Base-by-base conservation (phyloP, 345 rosid species). In the Camelina neglecta region DNA sequence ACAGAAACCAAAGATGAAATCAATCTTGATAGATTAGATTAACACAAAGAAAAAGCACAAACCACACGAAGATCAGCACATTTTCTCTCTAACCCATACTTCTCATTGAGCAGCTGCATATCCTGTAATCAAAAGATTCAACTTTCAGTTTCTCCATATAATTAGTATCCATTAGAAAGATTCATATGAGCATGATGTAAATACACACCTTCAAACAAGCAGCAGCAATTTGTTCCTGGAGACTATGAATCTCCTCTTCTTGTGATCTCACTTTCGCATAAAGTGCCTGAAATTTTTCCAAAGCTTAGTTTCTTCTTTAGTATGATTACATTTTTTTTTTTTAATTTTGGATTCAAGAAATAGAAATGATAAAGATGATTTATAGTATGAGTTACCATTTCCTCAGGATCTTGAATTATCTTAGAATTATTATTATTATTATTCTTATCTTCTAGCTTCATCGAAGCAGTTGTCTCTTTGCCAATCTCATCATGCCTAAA, bases 51-150 rank as follows among this genome's bases (percentile, higher is more conserved):
- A 54, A 80, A 36, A 60, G 57, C 15, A 88, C 91, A 64, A 76
- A 94, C 99, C 97, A 90, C 85, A 77, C 97, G 82, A 58, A 95
- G 85, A 74, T 95, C 97, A n/a, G 99, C 85, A 68, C 89, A 82
- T 81, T 87, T 90, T 86, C 90, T 89, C 83, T 95, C 99, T 75
- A 89, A 71, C 3, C 84, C 82, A 81, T 81, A 89, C 77, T 89
- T 90, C 71, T 95, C 99, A 75, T 81, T 89, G 72, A 87, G 77
- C 75, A 87, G 75, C 82, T 90, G 94, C 88, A 95, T 69, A 79
- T 95, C 97, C 99, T 95, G 91, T 73, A 44, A 67, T 20, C 77
- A 81, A 49, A 69, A 41, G 59, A 50, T 73, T 23, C 60, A 75
- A 75, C 31, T 13, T 39, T 45, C 63, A 75, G 54, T 11, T 26